Percentiles rank a stretch among this genome's conserved stretches.
Evolutionary conservation across 1,284 basidiomycete genomes (phyloP).

Genomic region (Austroboletus sp.): DNA sequence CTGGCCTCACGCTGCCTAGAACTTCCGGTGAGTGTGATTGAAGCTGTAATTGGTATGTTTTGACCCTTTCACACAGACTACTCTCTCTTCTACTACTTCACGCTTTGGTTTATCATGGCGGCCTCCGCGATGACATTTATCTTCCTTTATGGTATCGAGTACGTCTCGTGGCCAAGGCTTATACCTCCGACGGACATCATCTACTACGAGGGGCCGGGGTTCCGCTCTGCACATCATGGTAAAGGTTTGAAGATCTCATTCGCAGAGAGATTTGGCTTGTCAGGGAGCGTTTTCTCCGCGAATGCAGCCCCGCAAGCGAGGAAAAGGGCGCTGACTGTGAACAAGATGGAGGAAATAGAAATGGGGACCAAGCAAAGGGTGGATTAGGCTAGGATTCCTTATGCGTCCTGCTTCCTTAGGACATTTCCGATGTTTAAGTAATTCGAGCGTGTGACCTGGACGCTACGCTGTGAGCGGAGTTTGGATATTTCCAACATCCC

Average conservation of each 20-base stretch:
- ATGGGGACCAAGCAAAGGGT: slow-evolving; percentile 62
- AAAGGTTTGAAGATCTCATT: slow-evolving; percentile 54
- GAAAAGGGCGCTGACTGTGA: slow-evolving; percentile 37
- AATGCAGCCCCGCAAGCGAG: slow-evolving; percentile 34
- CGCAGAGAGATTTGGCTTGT: slow-evolving; percentile 31
- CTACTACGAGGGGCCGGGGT: slow-evolving; percentile 83
- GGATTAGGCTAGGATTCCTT: slow-evolving; percentile 41
- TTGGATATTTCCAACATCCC: slow-evolving; percentile 25
- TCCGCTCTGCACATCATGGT: slow-evolving; percentile 69
- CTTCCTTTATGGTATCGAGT: slow-evolving; percentile 73
- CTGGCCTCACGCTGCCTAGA: slow-evolving; percentile 76
- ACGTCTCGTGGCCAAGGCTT: slow-evolving; percentile 92
- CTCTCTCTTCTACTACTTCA: slow-evolving; percentile 73
- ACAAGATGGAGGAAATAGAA: slow-evolving; percentile 49
- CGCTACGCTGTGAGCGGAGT: slow-evolving; percentile 25
- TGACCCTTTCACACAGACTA: slow-evolving; percentile 46
- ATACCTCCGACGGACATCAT: slow-evolving; percentile 80
- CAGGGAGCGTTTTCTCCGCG: slow-evolving; percentile 28
- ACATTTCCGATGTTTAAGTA: slow-evolving; percentile 1
- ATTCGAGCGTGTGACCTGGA: slow-evolving; percentile 7
- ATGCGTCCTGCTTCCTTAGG: too few species aligned
- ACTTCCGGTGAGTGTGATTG: slow-evolving; percentile 60
- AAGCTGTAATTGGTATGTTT: slow-evolving; percentile 4
- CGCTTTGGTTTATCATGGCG: slow-evolving; percentile 69
- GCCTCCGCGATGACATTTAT: slow-evolving; percentile 62